These are phyloP conservation scores for Quercus agrifolia DNA, from an alignment of 306 rosid genomes.

Conservation along the genomic window DNA sequence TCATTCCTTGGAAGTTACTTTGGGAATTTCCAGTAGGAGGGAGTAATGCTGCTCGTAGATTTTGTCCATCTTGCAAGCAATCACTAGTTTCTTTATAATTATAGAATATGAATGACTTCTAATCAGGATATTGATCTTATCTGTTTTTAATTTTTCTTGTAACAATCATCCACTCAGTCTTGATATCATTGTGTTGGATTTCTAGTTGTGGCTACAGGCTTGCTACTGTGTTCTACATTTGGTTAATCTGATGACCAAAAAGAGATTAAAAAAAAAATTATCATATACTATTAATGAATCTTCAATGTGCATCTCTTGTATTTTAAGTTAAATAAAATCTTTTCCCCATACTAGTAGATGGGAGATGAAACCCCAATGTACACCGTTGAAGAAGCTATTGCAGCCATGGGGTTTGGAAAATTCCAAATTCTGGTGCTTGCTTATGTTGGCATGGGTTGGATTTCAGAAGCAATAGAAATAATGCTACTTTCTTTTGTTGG, in stretches of 20 bases:
- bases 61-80: background rate
- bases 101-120: background rate
- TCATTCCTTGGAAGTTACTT: background rate
- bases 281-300: background rate
- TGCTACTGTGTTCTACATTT: background rate
- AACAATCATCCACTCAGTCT: background rate
- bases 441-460: conserved; percentile 95
- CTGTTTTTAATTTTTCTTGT: background rate
- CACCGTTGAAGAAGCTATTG: conserved; percentile 88
- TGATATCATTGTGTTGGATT: background rate
- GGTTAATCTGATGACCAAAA: background rate
- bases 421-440: conserved; percentile 79
- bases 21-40: background rate
- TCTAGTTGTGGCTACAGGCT: background rate
- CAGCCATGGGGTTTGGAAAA: conserved; percentile 75
- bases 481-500: conserved; percentile 94
- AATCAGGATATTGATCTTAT: background rate
- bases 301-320: background rate
- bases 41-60: background rate
- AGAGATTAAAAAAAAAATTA: background rate
- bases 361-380: conserved; percentile 39
- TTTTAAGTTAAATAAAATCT: conserved; percentile 12
- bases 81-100: background rate
- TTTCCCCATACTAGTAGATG: conserved; percentile 20
- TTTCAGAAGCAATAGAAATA: conserved; percentile 99